Base-by-base conservation (phyloP, 441 rosid species). In the Erysimum cheiri region DNA sequence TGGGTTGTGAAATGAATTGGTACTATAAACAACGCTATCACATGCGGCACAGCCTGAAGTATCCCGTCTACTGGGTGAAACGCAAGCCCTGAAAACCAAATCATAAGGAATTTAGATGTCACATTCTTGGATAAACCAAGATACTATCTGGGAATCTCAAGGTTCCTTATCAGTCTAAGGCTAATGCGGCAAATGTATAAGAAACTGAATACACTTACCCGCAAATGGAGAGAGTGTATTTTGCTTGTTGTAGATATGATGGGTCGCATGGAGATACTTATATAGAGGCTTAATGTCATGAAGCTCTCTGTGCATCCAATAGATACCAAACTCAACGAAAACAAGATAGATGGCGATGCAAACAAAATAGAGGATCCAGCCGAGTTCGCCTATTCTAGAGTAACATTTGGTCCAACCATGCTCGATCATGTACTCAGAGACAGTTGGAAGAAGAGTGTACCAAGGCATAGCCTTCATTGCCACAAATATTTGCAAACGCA, bases 391-490 rank as follows among this genome's bases (percentile, higher is more conserved):
- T 73, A 91, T 77, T 6, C 82, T 82, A 7, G 86, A 59, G 62
- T 31, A 90, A 74, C 98, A 94, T 75, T 67, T 85, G 13, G 98
- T 94, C 95, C 96, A 94, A 56, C 98, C 98, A 80, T 60, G 81
- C 82, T 94, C 98, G 49, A 92, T 64, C 97, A 94, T 84, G 81
- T 76, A 71, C 73, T 94, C 98, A 1, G 98, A 91, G 63, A 90
- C 48, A 22, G 96, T 80, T 68, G 98, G 98, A 70, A 94, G 92
- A 60, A 77, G 83, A 75, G 77, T 67, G 83, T 94, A 94, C 85
- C 87, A 94, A n/a, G 97, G 96, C 97, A 90, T 90, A 32, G 97
- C 87, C 80, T 94, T 91, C 98, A 92, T 92, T 12, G 97, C 91
- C 62, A 94, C 98, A 80, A 70, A 90, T 41, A 94, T 91, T 76